Conservation (phyloP, 345 rosid species). For the Dovyalis caffra region DNA sequence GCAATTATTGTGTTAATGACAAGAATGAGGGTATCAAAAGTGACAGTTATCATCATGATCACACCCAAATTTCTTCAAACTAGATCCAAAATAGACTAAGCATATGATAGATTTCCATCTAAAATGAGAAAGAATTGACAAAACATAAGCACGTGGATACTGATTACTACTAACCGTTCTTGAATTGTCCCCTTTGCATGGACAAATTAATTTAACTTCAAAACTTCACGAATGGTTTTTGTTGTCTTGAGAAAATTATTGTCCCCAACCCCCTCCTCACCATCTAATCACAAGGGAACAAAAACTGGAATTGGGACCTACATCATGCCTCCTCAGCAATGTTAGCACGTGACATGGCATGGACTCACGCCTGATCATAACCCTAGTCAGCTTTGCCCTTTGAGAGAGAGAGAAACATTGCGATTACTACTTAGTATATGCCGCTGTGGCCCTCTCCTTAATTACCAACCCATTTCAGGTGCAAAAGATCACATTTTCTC, state of each 20-base stretch:
- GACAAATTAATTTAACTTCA: neutral
- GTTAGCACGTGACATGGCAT: constrained; percentile 22
- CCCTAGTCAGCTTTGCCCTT: neutral
- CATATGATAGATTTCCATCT: no score
- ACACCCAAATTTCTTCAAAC: no score
- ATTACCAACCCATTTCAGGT: constrained; percentile 9
- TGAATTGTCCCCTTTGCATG: neutral
- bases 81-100: neutral
- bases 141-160: neutral
- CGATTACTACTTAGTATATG: no score
- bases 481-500: neutral
- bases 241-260: neutral
- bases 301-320: neutral
- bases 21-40: no score
- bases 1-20: no score
- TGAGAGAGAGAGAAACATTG: neutral
- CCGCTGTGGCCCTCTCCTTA: neutral
- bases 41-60: no score
- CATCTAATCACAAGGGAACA: constrained; percentile 22
- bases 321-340: constrained; percentile 22
- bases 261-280: neutral
- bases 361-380: constrained; percentile 16
- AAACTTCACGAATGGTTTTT: neutral
- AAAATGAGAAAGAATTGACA: neutral
- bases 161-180: neutral